Evolutionary conservation across 2,329 filamentous ascomycete genomes (phyloP).

Genomic region (Aspergillus spinulosporus): DNA sequence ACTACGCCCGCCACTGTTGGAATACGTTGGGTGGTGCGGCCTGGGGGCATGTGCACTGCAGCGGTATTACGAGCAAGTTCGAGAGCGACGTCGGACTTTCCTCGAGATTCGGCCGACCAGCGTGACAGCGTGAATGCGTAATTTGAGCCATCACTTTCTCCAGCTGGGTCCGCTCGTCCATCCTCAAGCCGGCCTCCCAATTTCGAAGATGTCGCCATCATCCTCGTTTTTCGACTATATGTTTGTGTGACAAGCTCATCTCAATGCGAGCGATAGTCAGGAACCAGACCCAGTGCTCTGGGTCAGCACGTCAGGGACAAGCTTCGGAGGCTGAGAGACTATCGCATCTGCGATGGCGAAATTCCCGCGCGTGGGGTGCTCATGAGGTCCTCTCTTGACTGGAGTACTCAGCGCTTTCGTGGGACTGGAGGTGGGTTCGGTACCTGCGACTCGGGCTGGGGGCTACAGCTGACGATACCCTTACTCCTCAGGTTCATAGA

Average conservation of each 20-base stretch:
- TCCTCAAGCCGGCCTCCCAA: too few species aligned
- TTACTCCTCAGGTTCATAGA: not conserved
- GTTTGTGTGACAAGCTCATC: not conserved
- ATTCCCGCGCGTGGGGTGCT: conserved; percentile 6
- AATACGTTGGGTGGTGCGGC: not conserved
- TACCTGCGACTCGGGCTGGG: not conserved
- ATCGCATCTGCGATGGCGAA: conserved; percentile 1
- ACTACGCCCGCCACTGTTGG: not conserved
- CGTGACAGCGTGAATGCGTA: not conserved
- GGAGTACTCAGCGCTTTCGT: not conserved
- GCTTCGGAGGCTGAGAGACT: conserved; percentile 6
- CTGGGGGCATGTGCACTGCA: not conserved
- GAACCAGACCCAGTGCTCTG: conserved; percentile 1
- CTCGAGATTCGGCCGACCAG: not conserved
- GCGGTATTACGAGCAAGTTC: not conserved
- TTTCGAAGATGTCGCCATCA: not conserved
- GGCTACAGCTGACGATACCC: not conserved
- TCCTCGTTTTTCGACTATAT: not conserved
- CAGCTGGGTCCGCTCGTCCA: not conserved
- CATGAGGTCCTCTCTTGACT: conserved; percentile 2
- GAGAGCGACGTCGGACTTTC: not conserved
- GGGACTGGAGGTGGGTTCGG: too few species aligned
- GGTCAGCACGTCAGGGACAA: not conserved
- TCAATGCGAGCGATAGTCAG: not conserved
- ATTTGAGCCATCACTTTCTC: not conserved